These are phyloP conservation scores for Coemansia sp. DNA, from an alignment of 192 early-diverging fungal genomes.

Conservation along the genomic window DNA sequence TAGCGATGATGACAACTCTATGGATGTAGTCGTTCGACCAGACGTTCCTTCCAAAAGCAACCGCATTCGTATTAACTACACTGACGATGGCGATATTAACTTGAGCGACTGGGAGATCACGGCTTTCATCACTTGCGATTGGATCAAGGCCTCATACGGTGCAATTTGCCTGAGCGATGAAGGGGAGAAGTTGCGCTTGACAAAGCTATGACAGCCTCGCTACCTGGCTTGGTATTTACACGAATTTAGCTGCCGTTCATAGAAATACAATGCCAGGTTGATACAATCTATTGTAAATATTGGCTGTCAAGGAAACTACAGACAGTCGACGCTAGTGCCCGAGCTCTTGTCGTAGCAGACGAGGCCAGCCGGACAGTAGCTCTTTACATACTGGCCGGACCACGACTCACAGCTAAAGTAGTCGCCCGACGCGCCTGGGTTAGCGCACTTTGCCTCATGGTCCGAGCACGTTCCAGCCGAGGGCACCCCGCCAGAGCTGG, in stretches of 20 bases:
- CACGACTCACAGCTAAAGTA: constrained; percentile 44
- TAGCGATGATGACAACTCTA: too few relatives aligned
- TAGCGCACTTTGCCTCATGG: constrained; percentile 35
- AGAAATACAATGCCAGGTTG: background rate
- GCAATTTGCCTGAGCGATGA: background rate
- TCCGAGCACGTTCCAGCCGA: constrained; percentile 29
- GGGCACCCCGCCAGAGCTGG: constrained; percentile 37
- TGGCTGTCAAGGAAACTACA: background rate
- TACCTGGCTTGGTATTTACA: background rate
- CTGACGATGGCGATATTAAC: background rate
- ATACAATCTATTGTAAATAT: background rate
- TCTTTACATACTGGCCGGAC: constrained; percentile 36
- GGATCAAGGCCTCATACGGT: constrained; percentile 3
- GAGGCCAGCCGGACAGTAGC: constrained; percentile 19
- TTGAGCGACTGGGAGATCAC: background rate
- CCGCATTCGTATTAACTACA: background rate
- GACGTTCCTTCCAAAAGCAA: background rate
- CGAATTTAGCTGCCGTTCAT: background rate
- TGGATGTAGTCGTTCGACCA: background rate
- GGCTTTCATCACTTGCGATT: background rate
- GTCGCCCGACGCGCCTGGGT: constrained; percentile 20
- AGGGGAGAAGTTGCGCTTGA: background rate
- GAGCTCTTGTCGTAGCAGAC: constrained; percentile 37
- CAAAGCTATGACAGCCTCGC: background rate
- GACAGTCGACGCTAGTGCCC: constrained; percentile 27